These are phyloP conservation scores for Kalaharituber pfeilii DNA, from an alignment of 2,329 filamentous ascomycete species.

Conservation along the genomic window DNA sequence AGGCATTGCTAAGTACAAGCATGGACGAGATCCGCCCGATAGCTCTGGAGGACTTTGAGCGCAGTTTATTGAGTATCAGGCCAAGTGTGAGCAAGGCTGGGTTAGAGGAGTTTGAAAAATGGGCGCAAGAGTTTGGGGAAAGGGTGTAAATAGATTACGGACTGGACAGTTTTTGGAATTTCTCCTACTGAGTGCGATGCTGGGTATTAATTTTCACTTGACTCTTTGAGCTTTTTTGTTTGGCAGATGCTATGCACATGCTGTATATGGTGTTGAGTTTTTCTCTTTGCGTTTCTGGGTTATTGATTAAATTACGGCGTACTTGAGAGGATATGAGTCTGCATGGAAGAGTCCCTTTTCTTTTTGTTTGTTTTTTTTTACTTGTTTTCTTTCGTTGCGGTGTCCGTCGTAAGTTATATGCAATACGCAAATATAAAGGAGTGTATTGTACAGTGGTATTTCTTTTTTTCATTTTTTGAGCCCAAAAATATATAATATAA, in stretches of 20 bases:
- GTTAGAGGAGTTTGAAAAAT: conserved; percentile 78
- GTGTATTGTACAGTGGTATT: too few species aligned
- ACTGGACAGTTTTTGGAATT: too few species aligned
- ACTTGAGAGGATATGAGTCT: too few species aligned
- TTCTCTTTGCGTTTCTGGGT: conserved; percentile 5
- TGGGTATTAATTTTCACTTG: too few species aligned
- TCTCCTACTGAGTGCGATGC: too few species aligned
- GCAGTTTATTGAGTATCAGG: conserved; percentile 67
- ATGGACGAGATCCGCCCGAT: conserved; percentile 92
- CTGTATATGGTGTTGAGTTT: too few species aligned
- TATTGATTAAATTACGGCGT: conserved; percentile 1
- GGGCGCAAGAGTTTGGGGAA: conserved; percentile 87
- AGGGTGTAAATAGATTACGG: conserved; percentile 27
- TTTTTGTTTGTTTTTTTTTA: conserved; percentile 22
- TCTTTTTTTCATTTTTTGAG: too few species aligned
- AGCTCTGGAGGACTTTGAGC: conserved; percentile 61
- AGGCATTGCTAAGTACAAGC: conserved; percentile 72
- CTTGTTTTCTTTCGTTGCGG: neutral
- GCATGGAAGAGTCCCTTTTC: conserved; percentile 4
- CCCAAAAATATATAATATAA: too few species aligned
- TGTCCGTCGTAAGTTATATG: too few species aligned
- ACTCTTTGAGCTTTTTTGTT: conserved; percentile 12
- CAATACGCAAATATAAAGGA: too few species aligned
- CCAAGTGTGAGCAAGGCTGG: conserved; percentile 78
- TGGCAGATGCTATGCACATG: too few species aligned